A percentile compares a stretch with the other conserved stretches of the same genome.
These are phyloP conservation scores for Stropharia rugosoannulata DNA, from an alignment of 768 basidiomycete species.

Conservation along the genomic window DNA sequence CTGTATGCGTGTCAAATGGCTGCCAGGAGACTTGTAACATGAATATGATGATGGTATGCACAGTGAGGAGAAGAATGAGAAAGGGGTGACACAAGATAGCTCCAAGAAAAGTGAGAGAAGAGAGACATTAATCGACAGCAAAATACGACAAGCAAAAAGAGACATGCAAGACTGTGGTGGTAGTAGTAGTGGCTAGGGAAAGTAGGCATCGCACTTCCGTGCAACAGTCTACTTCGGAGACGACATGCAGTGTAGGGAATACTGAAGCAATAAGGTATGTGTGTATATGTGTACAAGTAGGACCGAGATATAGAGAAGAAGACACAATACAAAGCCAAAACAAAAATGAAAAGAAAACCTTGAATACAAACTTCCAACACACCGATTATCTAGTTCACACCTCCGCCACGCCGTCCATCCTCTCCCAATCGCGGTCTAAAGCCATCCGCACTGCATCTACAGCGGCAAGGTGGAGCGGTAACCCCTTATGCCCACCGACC, in stretches of 20 bases:
- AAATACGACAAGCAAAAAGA: not conserved
- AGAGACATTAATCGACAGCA: not conserved
- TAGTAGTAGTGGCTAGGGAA: no score
- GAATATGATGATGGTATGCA: no score
- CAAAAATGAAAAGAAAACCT: not conserved
- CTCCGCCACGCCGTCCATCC: conserved; percentile 10
- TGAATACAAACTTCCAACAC: not conserved
- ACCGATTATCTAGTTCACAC: not conserved
- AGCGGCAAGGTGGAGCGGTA: conserved; percentile 78
- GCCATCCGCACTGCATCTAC: conserved; percentile 59
- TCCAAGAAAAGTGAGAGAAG: not conserved
- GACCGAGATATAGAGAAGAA: not conserved
- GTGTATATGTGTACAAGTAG: not conserved
- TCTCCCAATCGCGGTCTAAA: conserved; percentile 34
- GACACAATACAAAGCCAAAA: not conserved
- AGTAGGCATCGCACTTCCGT: no score
- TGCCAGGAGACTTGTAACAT: no score
- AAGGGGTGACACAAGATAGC: no score
- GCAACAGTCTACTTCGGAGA: no score
- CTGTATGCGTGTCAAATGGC: no score
- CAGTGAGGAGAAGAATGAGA: no score
- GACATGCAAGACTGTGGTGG: not conserved
- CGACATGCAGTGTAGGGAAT: no score
- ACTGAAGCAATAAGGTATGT: no score
- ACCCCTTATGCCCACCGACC: conserved; percentile 39